Evolutionary conservation across 306 rosid genomes (phyloP).

Genomic region (Ammopiptanthus mongolicus): DNA sequence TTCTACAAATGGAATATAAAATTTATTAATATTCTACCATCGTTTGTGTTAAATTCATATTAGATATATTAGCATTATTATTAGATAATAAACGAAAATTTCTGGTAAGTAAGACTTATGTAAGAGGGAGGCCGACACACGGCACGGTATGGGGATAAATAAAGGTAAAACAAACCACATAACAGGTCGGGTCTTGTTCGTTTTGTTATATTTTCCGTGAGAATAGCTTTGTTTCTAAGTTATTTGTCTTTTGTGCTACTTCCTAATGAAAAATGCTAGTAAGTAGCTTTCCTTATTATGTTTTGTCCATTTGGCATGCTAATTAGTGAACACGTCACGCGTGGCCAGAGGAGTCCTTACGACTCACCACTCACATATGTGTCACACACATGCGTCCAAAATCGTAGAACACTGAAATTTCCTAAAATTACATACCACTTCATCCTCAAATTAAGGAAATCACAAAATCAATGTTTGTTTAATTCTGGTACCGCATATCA

Average conservation of each 20-base stretch:
- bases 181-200: background rate
- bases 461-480: background rate
- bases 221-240: background rate
- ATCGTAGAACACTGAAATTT: background rate
- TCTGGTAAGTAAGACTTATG: background rate
- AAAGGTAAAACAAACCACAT: background rate
- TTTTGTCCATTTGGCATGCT: slow-evolving; percentile 19
- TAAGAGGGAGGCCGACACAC: background rate
- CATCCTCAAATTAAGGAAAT: background rate
- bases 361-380: background rate
- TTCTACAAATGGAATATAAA: too few species aligned
- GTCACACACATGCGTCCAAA: slow-evolving; percentile 19
- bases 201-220: background rate
- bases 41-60: background rate
- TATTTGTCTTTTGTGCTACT: background rate
- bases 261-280: background rate
- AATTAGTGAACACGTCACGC: background rate
- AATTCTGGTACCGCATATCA: background rate
- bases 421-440: background rate
- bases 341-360: background rate
- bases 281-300: too few species aligned
- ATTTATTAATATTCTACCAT: background rate
- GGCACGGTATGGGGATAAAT: background rate
- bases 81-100: background rate
- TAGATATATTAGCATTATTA: background rate